These are phyloP conservation scores for Cornus florida DNA, from an alignment of 148 eudicot genomes.

Conservation along the genomic window DNA sequence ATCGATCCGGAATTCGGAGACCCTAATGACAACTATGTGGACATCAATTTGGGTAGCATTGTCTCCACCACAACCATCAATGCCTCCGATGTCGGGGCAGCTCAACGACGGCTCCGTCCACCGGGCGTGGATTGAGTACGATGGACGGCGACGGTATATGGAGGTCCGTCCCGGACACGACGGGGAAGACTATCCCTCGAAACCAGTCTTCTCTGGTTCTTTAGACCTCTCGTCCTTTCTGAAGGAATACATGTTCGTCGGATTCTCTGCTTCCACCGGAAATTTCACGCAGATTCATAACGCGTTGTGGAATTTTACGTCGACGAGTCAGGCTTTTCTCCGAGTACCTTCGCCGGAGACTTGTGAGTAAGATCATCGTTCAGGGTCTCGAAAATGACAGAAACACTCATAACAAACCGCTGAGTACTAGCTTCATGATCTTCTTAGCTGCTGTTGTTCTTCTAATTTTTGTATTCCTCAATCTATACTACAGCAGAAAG, in stretches of 20 bases:
- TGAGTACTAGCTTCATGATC: slow-evolving; percentile 37
- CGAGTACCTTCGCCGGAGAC: slow-evolving; percentile 50
- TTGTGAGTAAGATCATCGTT: slow-evolving; percentile 48
- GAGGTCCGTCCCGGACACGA: slow-evolving; percentile 49
- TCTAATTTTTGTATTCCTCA: slow-evolving; percentile 31
- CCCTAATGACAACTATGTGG: slow-evolving; percentile 81
- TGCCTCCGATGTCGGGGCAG: slow-evolving; percentile 50
- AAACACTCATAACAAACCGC: slow-evolving; percentile 33
- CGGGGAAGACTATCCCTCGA: slow-evolving; percentile 9
- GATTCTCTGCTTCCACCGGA: slow-evolving; percentile 91
- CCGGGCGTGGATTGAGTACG: slow-evolving; percentile 52
- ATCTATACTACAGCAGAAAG: slow-evolving; percentile 44
- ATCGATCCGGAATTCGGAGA: slow-evolving; percentile 69
- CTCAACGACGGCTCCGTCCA: slow-evolving; percentile 60
- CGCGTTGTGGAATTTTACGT: slow-evolving; percentile 73
- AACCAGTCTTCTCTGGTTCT: slow-evolving; percentile 46
- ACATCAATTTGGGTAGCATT: slow-evolving; percentile 74
- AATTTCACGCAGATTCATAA: slow-evolving; percentile 63
- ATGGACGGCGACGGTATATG: slow-evolving; percentile 41
- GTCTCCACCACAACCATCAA: slow-evolving; percentile 52
- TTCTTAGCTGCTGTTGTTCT: slow-evolving; percentile 61
- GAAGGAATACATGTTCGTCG: slow-evolving; percentile 84
- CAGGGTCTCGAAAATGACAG: slow-evolving; percentile 12
- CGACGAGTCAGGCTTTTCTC: slow-evolving; percentile 49
- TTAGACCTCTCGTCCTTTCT: slow-evolving; percentile 56